A percentile compares a stretch with the other conserved stretches of the same genome.
phyloP scores from a whole-genome alignment of 352 stramenopile species.

The Globisporangium nagaii region DNA sequence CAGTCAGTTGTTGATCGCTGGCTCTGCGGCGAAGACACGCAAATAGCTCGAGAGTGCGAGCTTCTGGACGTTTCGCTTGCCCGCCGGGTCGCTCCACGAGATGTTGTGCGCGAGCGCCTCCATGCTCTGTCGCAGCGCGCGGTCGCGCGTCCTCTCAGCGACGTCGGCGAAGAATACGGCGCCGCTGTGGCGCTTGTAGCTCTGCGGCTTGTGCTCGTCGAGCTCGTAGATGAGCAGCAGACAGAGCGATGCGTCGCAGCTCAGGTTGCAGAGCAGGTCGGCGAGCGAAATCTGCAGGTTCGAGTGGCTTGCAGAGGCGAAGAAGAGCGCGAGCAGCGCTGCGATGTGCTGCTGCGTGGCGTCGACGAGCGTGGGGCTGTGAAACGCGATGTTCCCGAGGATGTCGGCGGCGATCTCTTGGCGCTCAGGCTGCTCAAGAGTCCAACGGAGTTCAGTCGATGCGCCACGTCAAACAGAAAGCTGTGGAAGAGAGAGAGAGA shows the following conservation, averaged over 20 bases:
- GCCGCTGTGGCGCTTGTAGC: constrained; percentile 37
- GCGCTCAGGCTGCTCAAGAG: constrained; percentile 5
- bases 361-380: constrained; percentile 7
- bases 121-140: constrained; percentile 52
- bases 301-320: constrained; percentile 5
- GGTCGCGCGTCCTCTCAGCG: constrained; percentile 31
- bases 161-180: constrained; percentile 52
- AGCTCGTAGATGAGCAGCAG: constrained; percentile 66
- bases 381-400: constrained; percentile 29
- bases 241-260: constrained; percentile 35
- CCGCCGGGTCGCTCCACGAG: constrained; percentile 59
- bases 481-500: neutral
- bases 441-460: neutral
- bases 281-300: constrained; percentile 34
- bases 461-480: too few species aligned
- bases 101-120: constrained; percentile 65
- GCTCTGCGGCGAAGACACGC: constrained; percentile 33
- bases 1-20: constrained; percentile 30
- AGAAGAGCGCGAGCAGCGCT: constrained; percentile 27
- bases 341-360: constrained; percentile 28
- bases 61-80: constrained; percentile 69
- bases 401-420: constrained; percentile 35
- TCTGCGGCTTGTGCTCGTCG: constrained; percentile 41
- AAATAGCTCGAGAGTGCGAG: constrained; percentile 61
- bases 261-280: constrained; percentile 62